Evolutionary conservation across 148 eudicot species (phyloP), one percentile per base, ranked within the genome.

Genomic region (Vaccinium myrtillus): DNA sequence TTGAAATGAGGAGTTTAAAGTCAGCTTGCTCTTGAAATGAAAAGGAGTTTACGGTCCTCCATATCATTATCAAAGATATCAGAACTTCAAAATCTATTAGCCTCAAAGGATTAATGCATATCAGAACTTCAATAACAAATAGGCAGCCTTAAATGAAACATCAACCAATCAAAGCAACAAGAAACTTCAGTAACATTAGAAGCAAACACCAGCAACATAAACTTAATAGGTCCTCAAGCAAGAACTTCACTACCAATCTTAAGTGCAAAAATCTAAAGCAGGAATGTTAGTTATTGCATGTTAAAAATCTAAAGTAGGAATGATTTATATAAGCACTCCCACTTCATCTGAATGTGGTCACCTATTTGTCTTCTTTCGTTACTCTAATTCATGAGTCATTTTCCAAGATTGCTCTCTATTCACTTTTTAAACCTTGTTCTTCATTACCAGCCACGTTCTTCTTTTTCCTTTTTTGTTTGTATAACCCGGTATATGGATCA

Each of bases 271-370:
- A 30, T 30, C 32, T 30, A 30, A 30, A 30, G 32, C 32, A 30
- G 32, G 32, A 30, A 30, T 70, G 78, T 16, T 49, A 78, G 87
- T 81, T 46, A 75, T 43, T 27, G 54, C 54, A 74, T 74, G 77
- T 75, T 21, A 83, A 86, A 80, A 84, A 84, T 81, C 51, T 49
- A 84, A 82, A 56, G 87, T 75, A 53, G 73, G 76, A 88, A 58
- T 80, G 83, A 67, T 84, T 70, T 76, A 84, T 77, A 69, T 27
- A 67, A 81, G 79, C 81, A 54, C 74, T 49, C 80, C 59, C 18
- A 82, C 81, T 70, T 48, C 84, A 77, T 50, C 8, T 30, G 77
- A 50, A 39, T 9, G 19, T 18, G 12, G 67, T 19, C 48, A 54
- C 81, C 77, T 61, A 59, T 1, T 61, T 71, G 54, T 75, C 73